These are phyloP conservation scores for Candida montana DNA, from an alignment of 805 yeast genomes.

Conservation along the genomic window DNA sequence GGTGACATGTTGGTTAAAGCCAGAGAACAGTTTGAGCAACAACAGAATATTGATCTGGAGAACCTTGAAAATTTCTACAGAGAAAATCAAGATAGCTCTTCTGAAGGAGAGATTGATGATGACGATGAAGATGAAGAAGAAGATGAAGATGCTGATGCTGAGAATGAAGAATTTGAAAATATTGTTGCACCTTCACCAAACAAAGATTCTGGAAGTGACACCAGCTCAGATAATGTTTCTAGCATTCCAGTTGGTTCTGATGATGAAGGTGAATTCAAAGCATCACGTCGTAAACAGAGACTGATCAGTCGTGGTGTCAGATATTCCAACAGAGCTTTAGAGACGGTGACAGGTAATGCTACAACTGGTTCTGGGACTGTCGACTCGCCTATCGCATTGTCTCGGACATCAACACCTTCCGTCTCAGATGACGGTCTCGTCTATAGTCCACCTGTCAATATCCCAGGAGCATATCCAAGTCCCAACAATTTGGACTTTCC, in stretches of 20 bases:
- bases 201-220: slow-evolving; percentile 13
- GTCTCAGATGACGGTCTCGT: neutral
- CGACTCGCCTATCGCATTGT: neutral
- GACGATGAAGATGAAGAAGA: slow-evolving; percentile 10
- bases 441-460: slow-evolving; percentile 4
- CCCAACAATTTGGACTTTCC: neutral
- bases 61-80: slow-evolving; percentile 25
- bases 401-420: neutral
- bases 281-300: slow-evolving; percentile 24
- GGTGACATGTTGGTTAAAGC: slow-evolving; percentile 37
- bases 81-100: slow-evolving; percentile 20
- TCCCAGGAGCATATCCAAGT: slow-evolving; percentile 9
- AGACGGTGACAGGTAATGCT: neutral
- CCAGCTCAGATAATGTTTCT: slow-evolving; percentile 16
- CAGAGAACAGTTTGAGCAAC: slow-evolving; percentile 28
- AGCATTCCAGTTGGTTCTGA: slow-evolving; percentile 22
- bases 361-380: neutral
- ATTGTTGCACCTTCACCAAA: slow-evolving; percentile 4
- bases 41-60: slow-evolving; percentile 18
- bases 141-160: neutral
- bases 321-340: neutral
- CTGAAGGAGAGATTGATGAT: slow-evolving; percentile 18
- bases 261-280: slow-evolving; percentile 18
- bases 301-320: slow-evolving; percentile 17
- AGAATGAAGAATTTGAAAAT: slow-evolving; percentile 9